phyloP scores from a whole-genome alignment of 1,284 basidiomycete genomes.

The Rhizoctonia solani region DNA sequence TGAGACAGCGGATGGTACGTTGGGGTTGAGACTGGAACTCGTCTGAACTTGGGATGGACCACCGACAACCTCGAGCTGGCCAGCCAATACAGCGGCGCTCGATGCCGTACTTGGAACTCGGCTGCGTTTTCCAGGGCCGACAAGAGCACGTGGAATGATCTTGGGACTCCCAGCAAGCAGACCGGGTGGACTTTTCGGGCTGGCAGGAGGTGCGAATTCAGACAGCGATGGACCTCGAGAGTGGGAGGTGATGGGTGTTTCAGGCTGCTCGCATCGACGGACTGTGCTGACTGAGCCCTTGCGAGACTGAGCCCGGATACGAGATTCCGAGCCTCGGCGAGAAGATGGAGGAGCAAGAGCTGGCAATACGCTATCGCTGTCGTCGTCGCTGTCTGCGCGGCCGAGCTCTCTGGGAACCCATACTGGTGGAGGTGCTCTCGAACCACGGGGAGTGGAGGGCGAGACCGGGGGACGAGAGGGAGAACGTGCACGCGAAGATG shows the following conservation, averaged over 20 bases:
- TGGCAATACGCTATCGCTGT: conserved; percentile 40
- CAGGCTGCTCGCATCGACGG: too few species aligned
- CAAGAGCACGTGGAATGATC: not conserved
- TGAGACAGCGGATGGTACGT: too few species aligned
- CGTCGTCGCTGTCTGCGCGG: conserved; percentile 47
- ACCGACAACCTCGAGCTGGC: conserved; percentile 24
- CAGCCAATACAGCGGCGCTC: conserved; percentile 9
- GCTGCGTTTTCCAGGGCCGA: conserved; percentile 19
- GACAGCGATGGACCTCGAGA: too few species aligned
- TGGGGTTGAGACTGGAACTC: conserved; percentile 26
- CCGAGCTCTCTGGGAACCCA: conserved; percentile 66
- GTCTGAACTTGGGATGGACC: not conserved
- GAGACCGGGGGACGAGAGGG: conserved; percentile 62
- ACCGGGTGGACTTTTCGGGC: not conserved
- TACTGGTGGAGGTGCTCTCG: conserved; percentile 52
- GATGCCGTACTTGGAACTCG: conserved; percentile 21
- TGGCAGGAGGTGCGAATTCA: conserved; percentile 7
- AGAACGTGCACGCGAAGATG: conserved; percentile 58
- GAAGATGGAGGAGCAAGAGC: conserved; percentile 42
- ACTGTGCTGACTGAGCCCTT: not conserved
- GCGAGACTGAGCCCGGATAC: conserved; percentile 42
- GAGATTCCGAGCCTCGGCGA: conserved; percentile 48
- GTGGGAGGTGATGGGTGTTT: too few species aligned
- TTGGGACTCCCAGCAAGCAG: conserved; percentile 10
- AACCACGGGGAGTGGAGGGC: conserved; percentile 50